Base-by-base conservation (phyloP, 148 eudicot species). In the Rhododendron ovatum region DNA sequence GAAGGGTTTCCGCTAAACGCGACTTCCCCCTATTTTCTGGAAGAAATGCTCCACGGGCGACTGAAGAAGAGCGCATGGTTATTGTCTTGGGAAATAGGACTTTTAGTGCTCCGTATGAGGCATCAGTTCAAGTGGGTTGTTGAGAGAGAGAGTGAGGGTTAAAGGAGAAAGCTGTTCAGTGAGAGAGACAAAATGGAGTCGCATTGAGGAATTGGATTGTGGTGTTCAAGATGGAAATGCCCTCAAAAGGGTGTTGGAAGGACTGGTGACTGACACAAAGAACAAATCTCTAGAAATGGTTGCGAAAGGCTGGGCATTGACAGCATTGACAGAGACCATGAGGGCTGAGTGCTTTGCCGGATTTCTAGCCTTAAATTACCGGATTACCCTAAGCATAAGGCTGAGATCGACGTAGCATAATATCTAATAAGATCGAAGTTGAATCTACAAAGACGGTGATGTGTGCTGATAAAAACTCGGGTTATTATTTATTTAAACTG, bases 21-120 rank as follows among this genome's bases (percentile, higher is more conserved):
- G 92, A 91, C 82, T 94, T 92, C 63, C 99, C 98, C 88, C 92
- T 92, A 86, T 90, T 90, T 50, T 93, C 95, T 92, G 95, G 95
- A 86, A 79, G 80, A 55, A 88, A 89, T 88, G 92, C 87, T 69
- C 86, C 86, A 78, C 33, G 37, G 82, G 86, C 78, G 3, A 75
- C 65, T 45, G 88, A 82, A 71, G 88, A 88, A 71, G 86, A 89
- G 76, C 80, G 71, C 7, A 15, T 8, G 51, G 75, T 63, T 7
- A 61, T 84, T 79, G 37, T 22, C 43, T 75, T 83, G 24, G 88
- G 81, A 53, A 83, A 69, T 17, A 74, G 53, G 73, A 18, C n/a
- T 84, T 71, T 35, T 7, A 41, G 30, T 76, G 85, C 59, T 80
- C 59, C 39, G 20, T 61, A 30, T 51, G 20, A 57, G 30, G 71